Percentiles rank a stretch among this genome's conserved stretches.
Evolutionary conservation across 352 stramenopile genomes (phyloP).

Genomic region (Thalassiosira exigua): DNA sequence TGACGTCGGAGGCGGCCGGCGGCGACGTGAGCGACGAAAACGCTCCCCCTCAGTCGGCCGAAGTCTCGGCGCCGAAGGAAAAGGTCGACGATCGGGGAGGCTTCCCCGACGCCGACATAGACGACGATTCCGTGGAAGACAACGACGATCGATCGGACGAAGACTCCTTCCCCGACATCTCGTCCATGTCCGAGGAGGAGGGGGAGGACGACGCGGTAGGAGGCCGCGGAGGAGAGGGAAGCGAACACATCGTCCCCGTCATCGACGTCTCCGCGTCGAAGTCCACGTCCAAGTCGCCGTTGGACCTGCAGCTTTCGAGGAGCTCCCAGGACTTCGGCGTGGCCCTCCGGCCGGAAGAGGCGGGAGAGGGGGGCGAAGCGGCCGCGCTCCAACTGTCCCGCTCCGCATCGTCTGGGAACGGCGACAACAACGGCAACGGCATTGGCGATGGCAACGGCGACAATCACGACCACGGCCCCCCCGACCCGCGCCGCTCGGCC

Average conservation of each 20-base stretch:
- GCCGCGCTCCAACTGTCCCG: too few relatives aligned
- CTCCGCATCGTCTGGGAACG: not conserved
- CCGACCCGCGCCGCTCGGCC: not conserved
- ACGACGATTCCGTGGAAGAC: slow-evolving; percentile 2
- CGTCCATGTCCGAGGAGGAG: slow-evolving; percentile 34
- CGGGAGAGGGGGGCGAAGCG: too few relatives aligned
- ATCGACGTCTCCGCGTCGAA: not conserved
- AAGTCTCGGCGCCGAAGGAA: too few relatives aligned
- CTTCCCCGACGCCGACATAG: not conserved
- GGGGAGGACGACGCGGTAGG: not conserved
- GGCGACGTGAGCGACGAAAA: not conserved
- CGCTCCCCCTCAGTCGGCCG: not conserved
- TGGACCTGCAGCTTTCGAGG: too few relatives aligned
- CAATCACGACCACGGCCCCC: not conserved
- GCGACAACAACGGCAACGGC: not conserved
- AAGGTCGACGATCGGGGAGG: too few relatives aligned
- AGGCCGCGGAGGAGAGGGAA: not conserved
- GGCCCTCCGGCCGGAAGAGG: too few relatives aligned
- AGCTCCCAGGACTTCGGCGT: too few relatives aligned
- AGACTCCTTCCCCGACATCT: not conserved
- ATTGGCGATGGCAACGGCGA: not conserved
- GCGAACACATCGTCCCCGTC: not conserved
- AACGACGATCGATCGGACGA: slow-evolving; percentile 1
- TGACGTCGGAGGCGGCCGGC: too few relatives aligned
- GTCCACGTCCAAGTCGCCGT: too few relatives aligned